Evolutionary conservation across 2,329 filamentous ascomycete species (phyloP), one percentile per base, ranked within the genome.

Genomic region (Fusarium annulatum): DNA sequence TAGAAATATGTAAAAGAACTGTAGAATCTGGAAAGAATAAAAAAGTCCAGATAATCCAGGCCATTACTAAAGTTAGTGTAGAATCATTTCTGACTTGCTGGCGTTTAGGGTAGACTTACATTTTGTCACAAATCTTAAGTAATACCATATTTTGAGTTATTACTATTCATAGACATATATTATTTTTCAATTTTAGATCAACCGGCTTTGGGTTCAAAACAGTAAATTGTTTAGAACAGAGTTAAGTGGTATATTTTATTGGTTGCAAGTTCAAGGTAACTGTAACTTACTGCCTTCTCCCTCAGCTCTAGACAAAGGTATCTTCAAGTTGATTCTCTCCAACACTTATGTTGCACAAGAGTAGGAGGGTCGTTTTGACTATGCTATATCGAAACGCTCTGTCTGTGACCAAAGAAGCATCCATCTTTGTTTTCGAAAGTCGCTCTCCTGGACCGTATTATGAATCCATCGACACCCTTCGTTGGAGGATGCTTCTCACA

Each of bases 221-320:
- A 15, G 4, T 21, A 21, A 23, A 34, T 10, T 3, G 2, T 1
- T 19, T 8, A 3, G 16, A 52, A 36, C 26, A 26, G 2, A 26
- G 3, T 10, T 5, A 1, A 9, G 7, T 2, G 1, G 18, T 8
- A 1, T 33, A 3, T 19, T 15, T 23, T 1, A 14, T 14, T 21
- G 4, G 19, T 9, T 7, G 6, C 9, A 14, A 34, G 23, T 15
- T 12, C 2, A 4, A 19, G 9, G 9, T 26, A n/a, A 46, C 2
- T 21, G 5, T 3, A 3, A 11, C 8, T 7, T 2, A 48, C 2
- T 5, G 16, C 2, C 3, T 15, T 16, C 4, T 21, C 45, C 19
- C 16, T 0, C 0, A 10, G 12, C 7, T 9, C 21, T 21, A 9
- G 9, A 7, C 21, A 0, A 28, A 15, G 0, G 12, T 0, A 8